Base-by-base conservation (phyloP, 148 eudicot genomes). In the Mesembryanthemum crystallinum region DNA sequence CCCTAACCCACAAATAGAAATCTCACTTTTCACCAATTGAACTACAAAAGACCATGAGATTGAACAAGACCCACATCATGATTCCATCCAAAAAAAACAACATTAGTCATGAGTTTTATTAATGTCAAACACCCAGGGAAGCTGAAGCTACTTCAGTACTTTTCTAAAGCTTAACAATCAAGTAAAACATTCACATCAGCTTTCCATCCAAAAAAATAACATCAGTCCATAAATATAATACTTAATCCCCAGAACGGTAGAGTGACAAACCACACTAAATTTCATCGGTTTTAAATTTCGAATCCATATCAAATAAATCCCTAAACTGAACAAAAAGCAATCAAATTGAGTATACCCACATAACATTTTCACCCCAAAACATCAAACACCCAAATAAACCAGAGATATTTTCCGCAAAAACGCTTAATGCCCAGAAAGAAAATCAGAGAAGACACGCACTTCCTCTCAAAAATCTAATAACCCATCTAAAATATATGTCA, bases 21-120 rank as follows among this genome's bases (percentile, higher is more conserved):
- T 11, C 49, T 45, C 49, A 8, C 1, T 13, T 8, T 8, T 45
- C 49, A 8, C 7, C n/a, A 29, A 6, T 11, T 28, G 25, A 29
- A 45, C n/a, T 11, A 29, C 10, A 42, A 29, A 67, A 58, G 35
- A 24, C 13, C 24, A 68, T 39, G 29, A 57, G 18, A 68, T 21
- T 11, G 58, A 76, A 61, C 3, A 20, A 69, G 33, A 47, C 57
- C 74, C 69, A 73, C 70, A 78, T 33, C 51, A 47, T 4, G 62
- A 49, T 10, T 33, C 17, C 45, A 72, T 51, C 28, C 30, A 78
- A 23, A 39, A 14, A 33, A 17, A 25, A 52, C 27, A 72, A 13
- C 45, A 28, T 7, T n/a, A 15, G 66, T 6, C 6, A 42, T 18
- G n/a, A 24, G 4, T n/a, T 51, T 35, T 3, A 47, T 8, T 47